phyloP scores from a whole-genome alignment of 208 protist species.

The Angomonas ambiguus region DNA sequence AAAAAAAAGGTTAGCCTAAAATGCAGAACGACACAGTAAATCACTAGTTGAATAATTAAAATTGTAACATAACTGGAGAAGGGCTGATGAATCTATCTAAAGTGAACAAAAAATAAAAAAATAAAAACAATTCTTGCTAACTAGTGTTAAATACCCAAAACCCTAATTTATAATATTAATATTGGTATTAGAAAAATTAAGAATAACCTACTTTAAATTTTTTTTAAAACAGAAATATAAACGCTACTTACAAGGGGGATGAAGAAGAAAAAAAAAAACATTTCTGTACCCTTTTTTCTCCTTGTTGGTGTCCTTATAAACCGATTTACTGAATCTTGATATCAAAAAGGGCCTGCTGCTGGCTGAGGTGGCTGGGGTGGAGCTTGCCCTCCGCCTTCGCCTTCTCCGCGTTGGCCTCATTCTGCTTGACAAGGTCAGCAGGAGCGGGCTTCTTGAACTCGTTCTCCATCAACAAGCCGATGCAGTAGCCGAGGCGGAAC shows the following conservation, averaged over 20 bases:
- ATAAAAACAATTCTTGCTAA: constrained; percentile 13
- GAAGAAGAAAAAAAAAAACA: constrained; percentile 17
- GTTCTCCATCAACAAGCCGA: constrained; percentile 67
- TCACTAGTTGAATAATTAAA: too few relatives aligned
- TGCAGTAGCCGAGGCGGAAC: constrained; percentile 81
- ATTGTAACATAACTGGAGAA: constrained; percentile 2
- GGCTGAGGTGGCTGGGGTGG: constrained; percentile 57
- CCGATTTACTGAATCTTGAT: constrained; percentile 80
- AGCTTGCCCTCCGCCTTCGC: constrained; percentile 83
- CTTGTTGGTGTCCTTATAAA: not conserved
- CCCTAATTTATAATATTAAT: not conserved
- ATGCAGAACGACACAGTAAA: not conserved
- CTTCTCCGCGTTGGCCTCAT: constrained; percentile 75
- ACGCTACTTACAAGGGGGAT: constrained; percentile 1
- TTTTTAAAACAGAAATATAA: constrained; percentile 5
- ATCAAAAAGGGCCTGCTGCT: constrained; percentile 77
- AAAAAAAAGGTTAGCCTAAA: constrained; percentile 6
- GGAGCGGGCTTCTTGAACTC: constrained; percentile 79
- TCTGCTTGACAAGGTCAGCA: constrained; percentile 70
- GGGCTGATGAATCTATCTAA: constrained; percentile 1
- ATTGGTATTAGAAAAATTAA: too few relatives aligned
- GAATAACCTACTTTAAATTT: constrained; percentile 4
- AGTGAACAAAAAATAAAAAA: constrained; percentile 2
- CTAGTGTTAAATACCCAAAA: too few relatives aligned
- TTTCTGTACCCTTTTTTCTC: not conserved